phyloP scores from a whole-genome alignment of 306 rosid genomes.

The Dalbergia oliveri region DNA sequence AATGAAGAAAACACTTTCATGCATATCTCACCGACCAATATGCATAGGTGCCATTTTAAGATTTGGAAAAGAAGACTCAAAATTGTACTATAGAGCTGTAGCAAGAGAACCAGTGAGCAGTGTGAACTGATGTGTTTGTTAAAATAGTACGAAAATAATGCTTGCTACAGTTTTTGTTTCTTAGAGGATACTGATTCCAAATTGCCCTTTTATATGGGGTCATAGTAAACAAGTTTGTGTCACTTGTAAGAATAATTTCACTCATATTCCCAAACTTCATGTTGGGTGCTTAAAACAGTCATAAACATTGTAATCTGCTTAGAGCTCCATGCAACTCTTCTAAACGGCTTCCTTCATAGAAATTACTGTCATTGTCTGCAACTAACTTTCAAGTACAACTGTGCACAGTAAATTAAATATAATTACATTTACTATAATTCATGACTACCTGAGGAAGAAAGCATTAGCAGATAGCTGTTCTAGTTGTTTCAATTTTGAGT shows the following conservation, averaged over 20 bases:
- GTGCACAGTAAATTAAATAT: not conserved
- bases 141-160: not conserved
- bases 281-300: not conserved
- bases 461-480: not conserved
- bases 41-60: not conserved
- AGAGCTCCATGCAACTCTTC: not conserved
- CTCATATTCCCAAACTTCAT: not conserved
- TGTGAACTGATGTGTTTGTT: not conserved
- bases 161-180: not conserved
- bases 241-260: not conserved
- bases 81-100: too few relatives aligned
- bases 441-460: not conserved
- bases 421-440: not conserved
- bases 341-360: not conserved
- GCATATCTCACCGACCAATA: not conserved
- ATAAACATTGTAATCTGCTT: not conserved
- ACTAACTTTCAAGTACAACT: conserved; percentile 5
- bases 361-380: conserved; percentile 23
- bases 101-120: too few relatives aligned
- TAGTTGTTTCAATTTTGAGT: not conserved
- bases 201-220: not conserved
- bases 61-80: not conserved
- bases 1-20: conserved; percentile 4
- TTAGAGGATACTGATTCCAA: not conserved
- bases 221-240: not conserved